Conservation (phyloP, 495 filamentous ascomycete species). For the Hyaloscypha finlandica region DNA sequence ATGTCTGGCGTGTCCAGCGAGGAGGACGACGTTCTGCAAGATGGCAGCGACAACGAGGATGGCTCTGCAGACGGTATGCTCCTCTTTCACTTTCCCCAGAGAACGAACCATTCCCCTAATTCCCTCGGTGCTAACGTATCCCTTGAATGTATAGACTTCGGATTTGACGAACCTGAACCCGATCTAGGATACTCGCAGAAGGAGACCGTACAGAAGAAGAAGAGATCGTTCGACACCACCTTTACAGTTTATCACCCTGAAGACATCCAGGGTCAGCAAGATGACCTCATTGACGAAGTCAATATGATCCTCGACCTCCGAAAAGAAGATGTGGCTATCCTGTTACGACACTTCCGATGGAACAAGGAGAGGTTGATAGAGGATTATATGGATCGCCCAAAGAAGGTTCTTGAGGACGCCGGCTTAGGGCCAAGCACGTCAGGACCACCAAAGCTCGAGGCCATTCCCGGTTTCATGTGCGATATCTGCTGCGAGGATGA, state of each 20-base stretch:
- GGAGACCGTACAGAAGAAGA: slow-evolving; percentile 67
- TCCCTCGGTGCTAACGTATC: slow-evolving; percentile 8
- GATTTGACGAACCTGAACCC: slow-evolving; percentile 65
- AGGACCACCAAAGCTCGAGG: slow-evolving; percentile 65
- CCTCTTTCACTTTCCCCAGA: slow-evolving; percentile 15
- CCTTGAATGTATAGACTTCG: slow-evolving; percentile 29
- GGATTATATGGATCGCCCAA: slow-evolving; percentile 84
- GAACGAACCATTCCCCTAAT: background rate
- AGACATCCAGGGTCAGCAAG: slow-evolving; percentile 82
- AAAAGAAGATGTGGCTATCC: slow-evolving; percentile 83
- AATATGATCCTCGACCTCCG: slow-evolving; percentile 84
- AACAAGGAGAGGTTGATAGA: slow-evolving; percentile 95
- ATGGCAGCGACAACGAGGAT: slow-evolving; percentile 80
- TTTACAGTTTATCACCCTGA: slow-evolving; percentile 76
- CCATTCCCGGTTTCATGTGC: slow-evolving; percentile 77
- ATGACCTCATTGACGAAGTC: slow-evolving; percentile 82
- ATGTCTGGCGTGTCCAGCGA: slow-evolving; percentile 78
- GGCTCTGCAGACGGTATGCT: slow-evolving; percentile 68
- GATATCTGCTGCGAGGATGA: slow-evolving; percentile 96
- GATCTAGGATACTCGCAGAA: slow-evolving; percentile 78
- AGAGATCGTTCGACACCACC: slow-evolving; percentile 79
- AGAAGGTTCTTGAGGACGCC: slow-evolving; percentile 78
- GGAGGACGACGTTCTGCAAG: slow-evolving; percentile 67
- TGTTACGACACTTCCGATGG: slow-evolving; percentile 87
- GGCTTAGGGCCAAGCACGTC: slow-evolving; percentile 71